Evolutionary conservation across 768 basidiomycete species (phyloP).

Genomic region (Termitomyces sp.): DNA sequence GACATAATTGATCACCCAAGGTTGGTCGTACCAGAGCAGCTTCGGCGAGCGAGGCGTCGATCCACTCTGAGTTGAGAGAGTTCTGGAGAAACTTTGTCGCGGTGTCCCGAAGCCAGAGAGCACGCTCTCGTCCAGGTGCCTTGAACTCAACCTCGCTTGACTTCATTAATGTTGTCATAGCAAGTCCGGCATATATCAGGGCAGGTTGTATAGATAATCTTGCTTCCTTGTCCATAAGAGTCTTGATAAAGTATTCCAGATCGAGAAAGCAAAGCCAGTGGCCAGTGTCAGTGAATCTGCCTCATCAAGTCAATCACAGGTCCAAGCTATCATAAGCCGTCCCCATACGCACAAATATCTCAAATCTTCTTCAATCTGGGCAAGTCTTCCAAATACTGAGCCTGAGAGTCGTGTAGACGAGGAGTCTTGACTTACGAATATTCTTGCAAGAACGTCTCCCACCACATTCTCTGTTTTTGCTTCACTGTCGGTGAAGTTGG

Average conservation of each 20-base stretch:
- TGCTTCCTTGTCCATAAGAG: slow-evolving; percentile 47
- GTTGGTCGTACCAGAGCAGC: slow-evolving; percentile 54
- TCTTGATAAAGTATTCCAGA: slow-evolving; percentile 47
- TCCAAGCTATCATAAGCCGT: not conserved
- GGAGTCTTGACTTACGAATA: slow-evolving; percentile 30
- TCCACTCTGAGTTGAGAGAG: slow-evolving; percentile 46
- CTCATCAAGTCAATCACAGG: not conserved
- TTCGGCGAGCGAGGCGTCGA: slow-evolving; percentile 66
- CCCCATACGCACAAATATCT: slow-evolving; percentile 42
- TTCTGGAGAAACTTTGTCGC: slow-evolving; percentile 54
- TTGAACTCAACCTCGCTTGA: slow-evolving; percentile 67
- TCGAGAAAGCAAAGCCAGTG: slow-evolving; percentile 73
- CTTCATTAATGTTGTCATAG: slow-evolving; percentile 67
- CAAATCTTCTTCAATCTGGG: slow-evolving; percentile 48
- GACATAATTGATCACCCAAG: not conserved
- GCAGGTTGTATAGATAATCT: slow-evolving; percentile 64
- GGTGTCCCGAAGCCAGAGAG: slow-evolving; percentile 50
- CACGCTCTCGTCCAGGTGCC: slow-evolving; percentile 49
- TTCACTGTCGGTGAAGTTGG: slow-evolving; percentile 31
- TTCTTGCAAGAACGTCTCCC: slow-evolving; percentile 35
- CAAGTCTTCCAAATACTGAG: slow-evolving; percentile 32
- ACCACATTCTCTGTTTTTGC: slow-evolving; percentile 37
- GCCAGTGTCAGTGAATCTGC: slow-evolving; percentile 59
- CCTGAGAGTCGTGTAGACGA: not conserved
- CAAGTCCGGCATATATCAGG: slow-evolving; percentile 64